Conservation (phyloP, 306 rosid genomes). For the Pyrus pyrifolia region DNA sequence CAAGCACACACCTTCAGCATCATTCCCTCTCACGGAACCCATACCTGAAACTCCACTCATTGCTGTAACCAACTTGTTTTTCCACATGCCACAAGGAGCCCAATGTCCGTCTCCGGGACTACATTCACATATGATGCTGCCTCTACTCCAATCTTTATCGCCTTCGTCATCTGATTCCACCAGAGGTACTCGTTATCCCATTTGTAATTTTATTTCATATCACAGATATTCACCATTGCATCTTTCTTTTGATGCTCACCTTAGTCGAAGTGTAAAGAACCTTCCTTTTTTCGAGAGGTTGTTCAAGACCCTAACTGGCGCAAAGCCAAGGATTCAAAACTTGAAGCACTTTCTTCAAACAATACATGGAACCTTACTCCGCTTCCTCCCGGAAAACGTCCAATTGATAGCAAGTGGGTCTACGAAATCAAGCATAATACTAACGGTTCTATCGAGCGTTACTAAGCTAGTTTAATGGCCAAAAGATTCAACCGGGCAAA, state of each 20-base stretch:
- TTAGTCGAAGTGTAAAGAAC: not conserved
- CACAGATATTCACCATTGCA: not conserved
- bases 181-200: not conserved
- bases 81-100: not conserved
- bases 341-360: not conserved
- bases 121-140: not conserved
- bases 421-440: no score
- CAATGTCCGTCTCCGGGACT: not conserved
- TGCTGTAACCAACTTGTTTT: no score
- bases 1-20: no score
- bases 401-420: not conserved
- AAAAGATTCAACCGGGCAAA: no score
- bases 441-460: no score
- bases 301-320: no score
- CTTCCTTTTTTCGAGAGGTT: not conserved
- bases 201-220: not conserved
- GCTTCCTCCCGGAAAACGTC: fast-evolving
- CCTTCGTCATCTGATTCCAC: not conserved
- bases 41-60: no score
- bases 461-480: no score
- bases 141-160: not conserved
- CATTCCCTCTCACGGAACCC: no score
- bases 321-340: not conserved
- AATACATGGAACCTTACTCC: not conserved
- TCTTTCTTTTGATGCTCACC: not conserved